Base-by-base conservation (phyloP, 2,329 filamentous ascomycete species). In the Penicillium sp. region DNA sequence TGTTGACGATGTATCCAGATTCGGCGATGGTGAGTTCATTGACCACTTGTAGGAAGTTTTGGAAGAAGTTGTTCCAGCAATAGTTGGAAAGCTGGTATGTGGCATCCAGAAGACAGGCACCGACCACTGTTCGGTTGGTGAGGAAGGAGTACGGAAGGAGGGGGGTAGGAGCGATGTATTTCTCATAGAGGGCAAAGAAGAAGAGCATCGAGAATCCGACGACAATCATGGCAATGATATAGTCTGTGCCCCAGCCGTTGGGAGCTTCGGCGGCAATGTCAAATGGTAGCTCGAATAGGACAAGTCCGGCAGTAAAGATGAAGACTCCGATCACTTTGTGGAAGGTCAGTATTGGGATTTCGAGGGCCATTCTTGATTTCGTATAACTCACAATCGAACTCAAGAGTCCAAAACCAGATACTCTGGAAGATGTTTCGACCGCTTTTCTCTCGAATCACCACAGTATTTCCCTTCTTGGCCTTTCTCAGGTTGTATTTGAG, bases 301-400 rank as follows among this genome's bases (percentile, higher is more conserved):
- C 74, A 58, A 86, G 78, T 1, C 83, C 85, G 1, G 70, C 73
- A 12, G 79, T 76, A 48, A 87, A 75, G 2, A 88, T 70, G 22
- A 87, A 52, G 14, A 86, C 73, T 11, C 86, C 84, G 16, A 81
- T 50, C 2, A 81, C 72, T 76, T 36, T 12, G 31, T 12, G 16
- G 1, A 29, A 2, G 2, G 12, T 50, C 22, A 44, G 27, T 34
- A 16, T 33, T 9, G 22, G 4, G 8, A 25, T 25, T 25, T 25
- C 7, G 22, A 2, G 31, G 10, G 13, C 8, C 16, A 25, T 19
- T 29, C 3, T 1, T 2, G 16, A 13, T 22, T 30, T 14, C 10
- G 9, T 22, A 47, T 41, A 58, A 59, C 68, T 59, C 39, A 75
- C 75, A 54, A 61, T 88, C 85, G 52, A 87, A 82, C 57, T 87